These are phyloP conservation scores for Lasiosphaeria miniovina DNA, from an alignment of 495 filamentous ascomycete genomes.

Conservation along the genomic window DNA sequence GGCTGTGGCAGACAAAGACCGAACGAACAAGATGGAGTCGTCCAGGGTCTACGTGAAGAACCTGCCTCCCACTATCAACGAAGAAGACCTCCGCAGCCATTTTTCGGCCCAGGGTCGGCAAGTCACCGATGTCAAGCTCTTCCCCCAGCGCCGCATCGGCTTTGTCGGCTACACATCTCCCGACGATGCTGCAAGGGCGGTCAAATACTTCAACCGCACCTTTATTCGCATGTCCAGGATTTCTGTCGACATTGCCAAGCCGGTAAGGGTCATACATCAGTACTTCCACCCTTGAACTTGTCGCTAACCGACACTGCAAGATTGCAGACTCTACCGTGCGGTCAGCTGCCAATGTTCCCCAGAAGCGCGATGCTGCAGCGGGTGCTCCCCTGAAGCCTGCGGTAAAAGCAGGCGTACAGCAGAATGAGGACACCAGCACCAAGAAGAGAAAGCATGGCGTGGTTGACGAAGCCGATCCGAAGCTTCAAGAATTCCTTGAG, in stretches of 20 bases:
- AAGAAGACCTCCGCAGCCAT: conserved; percentile 79
- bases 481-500: conserved; percentile 82
- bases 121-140: conserved; percentile 87
- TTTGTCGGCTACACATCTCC: conserved; percentile 91
- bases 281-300: conserved; percentile 7
- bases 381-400: conserved; percentile 6
- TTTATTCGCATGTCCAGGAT: conserved; percentile 98
- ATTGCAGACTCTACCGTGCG: conserved; percentile 25
- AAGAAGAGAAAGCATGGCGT: conserved; percentile 54
- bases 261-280: conserved; percentile 50
- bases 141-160: conserved; percentile 84
- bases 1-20: conserved; percentile 19
- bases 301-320: conserved; percentile 23
- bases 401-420: conserved; percentile 5
- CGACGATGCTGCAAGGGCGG: conserved; percentile 74
- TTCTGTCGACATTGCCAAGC: conserved; percentile 81
- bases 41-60: conserved; percentile 91
- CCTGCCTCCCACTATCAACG: conserved; percentile 69
- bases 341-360: conserved; percentile 14
- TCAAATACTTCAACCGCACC: conserved; percentile 90
- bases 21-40: conserved; percentile 50
- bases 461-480: conserved; percentile 59
- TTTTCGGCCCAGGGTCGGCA: conserved; percentile 68
- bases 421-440: conserved; percentile 20
- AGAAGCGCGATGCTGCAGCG: conserved; percentile 13